A percentile compares a stretch with the other conserved stretches of the same genome.
phyloP scores from a whole-genome alignment of 176 grass and related monocot species.

The Juncus inflexus region DNA sequence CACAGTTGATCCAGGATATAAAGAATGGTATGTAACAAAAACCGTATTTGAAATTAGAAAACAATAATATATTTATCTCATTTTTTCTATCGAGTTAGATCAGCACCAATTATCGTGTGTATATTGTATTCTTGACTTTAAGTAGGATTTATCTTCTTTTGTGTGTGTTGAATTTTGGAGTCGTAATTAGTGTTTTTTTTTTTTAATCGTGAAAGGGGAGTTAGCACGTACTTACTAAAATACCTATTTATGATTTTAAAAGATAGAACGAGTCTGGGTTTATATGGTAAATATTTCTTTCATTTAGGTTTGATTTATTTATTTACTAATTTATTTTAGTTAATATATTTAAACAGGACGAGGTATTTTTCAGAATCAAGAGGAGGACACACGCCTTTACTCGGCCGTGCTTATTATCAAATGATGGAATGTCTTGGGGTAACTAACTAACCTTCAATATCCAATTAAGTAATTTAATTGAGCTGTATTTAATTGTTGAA shows the following conservation, averaged over 20 bases:
- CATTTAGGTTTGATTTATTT: not conserved
- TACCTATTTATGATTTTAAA: too few species aligned
- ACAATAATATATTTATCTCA: not conserved
- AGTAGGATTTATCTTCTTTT: too few species aligned
- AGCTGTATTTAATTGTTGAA: conserved; percentile 4
- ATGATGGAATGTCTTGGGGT: conserved; percentile 99
- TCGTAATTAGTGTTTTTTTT: too few species aligned
- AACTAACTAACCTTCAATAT: conserved; percentile 19
- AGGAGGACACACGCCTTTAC: conserved; percentile 84
- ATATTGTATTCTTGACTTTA: too few species aligned
- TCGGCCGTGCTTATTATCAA: conserved; percentile 94
- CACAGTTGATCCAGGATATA: conserved; percentile 97
- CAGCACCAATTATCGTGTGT: too few species aligned
- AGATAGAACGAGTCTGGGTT: too few species aligned
- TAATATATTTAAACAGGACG: conserved; percentile 55
- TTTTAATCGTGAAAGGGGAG: too few species aligned
- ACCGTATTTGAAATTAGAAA: conserved; percentile 1
- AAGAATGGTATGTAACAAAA: conserved; percentile 62
- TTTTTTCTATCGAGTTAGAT: too few species aligned
- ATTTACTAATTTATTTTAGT: conserved; percentile 10
- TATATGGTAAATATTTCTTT: too few species aligned
- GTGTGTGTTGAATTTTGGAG: too few species aligned
- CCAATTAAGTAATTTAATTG: conserved; percentile 5
- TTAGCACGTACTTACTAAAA: too few species aligned
- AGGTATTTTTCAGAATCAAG: conserved; percentile 97